Conservation (phyloP, 768 basidiomycete genomes). For the Mycena galopus region DNA sequence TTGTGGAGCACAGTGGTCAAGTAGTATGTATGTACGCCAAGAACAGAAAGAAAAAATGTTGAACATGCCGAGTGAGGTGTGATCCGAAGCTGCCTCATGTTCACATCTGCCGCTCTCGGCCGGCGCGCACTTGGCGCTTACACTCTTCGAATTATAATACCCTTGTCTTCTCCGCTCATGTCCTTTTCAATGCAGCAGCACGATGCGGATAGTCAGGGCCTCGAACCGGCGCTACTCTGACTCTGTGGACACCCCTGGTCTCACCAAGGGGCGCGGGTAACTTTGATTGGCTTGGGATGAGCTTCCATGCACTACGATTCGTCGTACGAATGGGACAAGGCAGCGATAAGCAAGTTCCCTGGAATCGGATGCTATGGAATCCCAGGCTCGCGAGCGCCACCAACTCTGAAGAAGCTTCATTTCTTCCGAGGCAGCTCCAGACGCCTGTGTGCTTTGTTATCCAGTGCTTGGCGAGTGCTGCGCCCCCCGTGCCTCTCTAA, state of each 20-base stretch:
- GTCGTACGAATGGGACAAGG: neutral
- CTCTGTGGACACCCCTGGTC: neutral
- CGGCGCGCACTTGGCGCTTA: neutral
- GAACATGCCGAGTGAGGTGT: conserved; percentile 14
- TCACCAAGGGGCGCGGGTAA: neutral
- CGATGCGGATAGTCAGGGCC: neutral
- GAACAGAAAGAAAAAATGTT: too few relatives aligned
- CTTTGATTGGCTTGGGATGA: conserved; percentile 18
- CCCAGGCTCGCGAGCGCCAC: neutral
- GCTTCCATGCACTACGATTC: neutral
- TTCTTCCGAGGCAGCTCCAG: neutral
- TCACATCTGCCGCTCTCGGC: neutral
- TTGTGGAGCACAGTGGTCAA: too few relatives aligned
- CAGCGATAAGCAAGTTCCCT: conserved; percentile 24
- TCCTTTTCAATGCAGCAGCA: neutral
- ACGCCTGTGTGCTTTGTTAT: too few relatives aligned
- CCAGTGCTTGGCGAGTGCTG: too few relatives aligned
- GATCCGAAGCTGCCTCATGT: neutral
- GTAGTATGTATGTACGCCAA: neutral
- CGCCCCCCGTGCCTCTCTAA: neutral
- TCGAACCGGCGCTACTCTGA: neutral
- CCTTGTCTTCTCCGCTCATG: conserved; percentile 14
- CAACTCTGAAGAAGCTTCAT: conserved; percentile 3
- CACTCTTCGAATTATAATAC: neutral
- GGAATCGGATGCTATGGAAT: conserved; percentile 9